These are phyloP conservation scores for Coemansia sp. DNA, from an alignment of 371 early-diverging fungal species.

Conservation along the genomic window DNA sequence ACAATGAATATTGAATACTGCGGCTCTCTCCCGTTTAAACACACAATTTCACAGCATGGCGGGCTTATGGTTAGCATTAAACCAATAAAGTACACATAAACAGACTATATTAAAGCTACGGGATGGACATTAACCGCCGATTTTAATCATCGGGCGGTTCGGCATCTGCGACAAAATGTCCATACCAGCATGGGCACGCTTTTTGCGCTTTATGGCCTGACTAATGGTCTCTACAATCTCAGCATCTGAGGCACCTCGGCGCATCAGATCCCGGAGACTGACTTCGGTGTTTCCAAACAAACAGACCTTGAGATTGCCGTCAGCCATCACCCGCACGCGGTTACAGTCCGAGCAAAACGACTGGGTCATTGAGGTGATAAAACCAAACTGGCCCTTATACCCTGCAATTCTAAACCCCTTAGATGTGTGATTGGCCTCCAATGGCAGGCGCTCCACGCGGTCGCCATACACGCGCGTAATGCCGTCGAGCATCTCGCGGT, in stretches of 20 bases:
- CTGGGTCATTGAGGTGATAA: conserved; percentile 94
- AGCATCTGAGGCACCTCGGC: conserved; percentile 65
- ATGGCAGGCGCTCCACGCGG: conserved; percentile 59
- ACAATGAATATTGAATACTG: too few relatives aligned
- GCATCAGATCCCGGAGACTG: conserved; percentile 74
- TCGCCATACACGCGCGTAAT: conserved; percentile 61
- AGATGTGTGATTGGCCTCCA: conserved; percentile 78
- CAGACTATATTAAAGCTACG: not conserved
- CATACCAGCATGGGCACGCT: conserved; percentile 90
- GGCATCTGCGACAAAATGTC: conserved; percentile 73
- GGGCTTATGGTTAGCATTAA: not conserved
- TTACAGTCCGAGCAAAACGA: conserved; percentile 94
- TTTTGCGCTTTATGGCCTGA: conserved; percentile 81
- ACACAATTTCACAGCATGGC: not conserved
- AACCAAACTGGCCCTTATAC: conserved; percentile 83
- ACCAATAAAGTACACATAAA: not conserved
- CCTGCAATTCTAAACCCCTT: conserved; percentile 67
- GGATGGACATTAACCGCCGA: conserved; percentile 69
- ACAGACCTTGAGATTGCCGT: conserved; percentile 94
- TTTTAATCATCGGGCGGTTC: conserved; percentile 92
- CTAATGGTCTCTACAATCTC: conserved; percentile 68
- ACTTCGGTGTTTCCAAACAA: conserved; percentile 89
- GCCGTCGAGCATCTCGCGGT: conserved; percentile 65
- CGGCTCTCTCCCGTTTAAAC: not conserved
- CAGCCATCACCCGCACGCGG: conserved; percentile 87